Base-by-base conservation (phyloP, 306 rosid species). In the Trifolium subterraneum region DNA sequence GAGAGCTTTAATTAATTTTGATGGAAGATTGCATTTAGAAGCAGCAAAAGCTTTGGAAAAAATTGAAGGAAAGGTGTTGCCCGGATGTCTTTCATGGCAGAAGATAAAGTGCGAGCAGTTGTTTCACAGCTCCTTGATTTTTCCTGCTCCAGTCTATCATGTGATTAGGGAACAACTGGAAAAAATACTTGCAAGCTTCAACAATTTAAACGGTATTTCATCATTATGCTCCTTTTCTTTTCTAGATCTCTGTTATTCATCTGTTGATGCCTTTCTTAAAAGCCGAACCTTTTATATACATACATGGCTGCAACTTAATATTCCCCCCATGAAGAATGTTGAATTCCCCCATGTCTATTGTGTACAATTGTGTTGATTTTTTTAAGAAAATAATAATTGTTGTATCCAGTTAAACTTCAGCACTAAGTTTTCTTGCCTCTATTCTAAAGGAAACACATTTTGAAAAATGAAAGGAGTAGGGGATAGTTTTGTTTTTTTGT, bases 11-110 rank as follows among this genome's bases (percentile, higher is more conserved):
- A 79, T 94, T 74, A 84, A 72, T 41, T 94, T 94, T 81, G 97
- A 92, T 79, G 96, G 99, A 76, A 87, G 99, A 79, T 84, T 92
- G 58, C 99, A 94, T 77, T 82, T 90, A 75, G 99, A 94, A 83
- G 99, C 97, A 10, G 99, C 99, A 16, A 87, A 77, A 81, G 97
- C 97, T 64, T 84, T 94, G 82, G 97, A 94, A 82, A 80, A 82
- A 67, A 76, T 94, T 71, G 96, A 94, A 79, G 96, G 97, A 50
- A 88, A 86, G 75, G 92, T 81, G 23, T 81, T 94, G 82, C 86
- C 93, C 13, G 88, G 92, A 39, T 94, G 87, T 86, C 79, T 60
- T 36, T 29, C 97, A 13, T 92, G 99, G 99, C 97, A 94, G 73
- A 94, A 94, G 90, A 90, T 94, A 61, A 84, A 75, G 80, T 92